A percentile compares a stretch with the other conserved stretches of the same genome.
These are phyloP conservation scores for Pleurotus tuber-regium DNA, from an alignment of 768 basidiomycete genomes.

Conservation along the genomic window DNA sequence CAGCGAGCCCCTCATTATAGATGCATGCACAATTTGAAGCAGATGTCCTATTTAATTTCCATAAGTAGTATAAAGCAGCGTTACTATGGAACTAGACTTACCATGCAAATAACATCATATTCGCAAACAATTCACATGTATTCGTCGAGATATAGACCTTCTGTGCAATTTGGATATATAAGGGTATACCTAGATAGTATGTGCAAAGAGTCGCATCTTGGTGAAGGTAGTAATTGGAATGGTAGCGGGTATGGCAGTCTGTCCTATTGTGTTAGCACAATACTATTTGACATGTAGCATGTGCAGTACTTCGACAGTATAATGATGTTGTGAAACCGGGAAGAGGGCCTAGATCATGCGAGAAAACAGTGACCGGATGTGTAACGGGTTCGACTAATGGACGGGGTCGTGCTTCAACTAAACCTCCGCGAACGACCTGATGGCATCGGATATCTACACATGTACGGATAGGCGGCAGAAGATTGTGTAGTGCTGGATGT, in stretches of 20 bases:
- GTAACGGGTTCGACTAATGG: conserved; percentile 9
- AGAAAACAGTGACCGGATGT: conserved; percentile 18
- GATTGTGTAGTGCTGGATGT: background rate
- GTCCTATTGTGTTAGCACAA: background rate
- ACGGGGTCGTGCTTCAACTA: background rate
- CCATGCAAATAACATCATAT: conserved; percentile 12
- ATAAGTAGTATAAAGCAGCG: conserved; percentile 4
- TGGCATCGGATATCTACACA: background rate
- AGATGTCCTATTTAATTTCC: conserved; percentile 18
- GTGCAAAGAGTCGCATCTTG: conserved; percentile 14
- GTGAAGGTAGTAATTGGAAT: conserved; percentile 26
- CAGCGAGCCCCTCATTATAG: conserved; percentile 20
- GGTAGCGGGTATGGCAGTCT: conserved; percentile 27
- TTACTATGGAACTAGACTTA: background rate
- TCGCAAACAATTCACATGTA: background rate
- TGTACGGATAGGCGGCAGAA: background rate
- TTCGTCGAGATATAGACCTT: background rate
- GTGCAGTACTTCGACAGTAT: conserved; percentile 24
- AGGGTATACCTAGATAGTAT: conserved; percentile 17
- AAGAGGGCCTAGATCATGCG: conserved; percentile 20
- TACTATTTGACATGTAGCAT: background rate
- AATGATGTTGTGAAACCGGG: conserved; percentile 21
- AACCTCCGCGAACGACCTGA: background rate
- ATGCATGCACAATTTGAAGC: conserved; percentile 27
- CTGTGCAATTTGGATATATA: background rate